Percentiles rank a stretch among this genome's conserved stretches.
Conservation (phyloP, 495 filamentous ascomycete genomes). For the Aspergillus panamensis region DNA sequence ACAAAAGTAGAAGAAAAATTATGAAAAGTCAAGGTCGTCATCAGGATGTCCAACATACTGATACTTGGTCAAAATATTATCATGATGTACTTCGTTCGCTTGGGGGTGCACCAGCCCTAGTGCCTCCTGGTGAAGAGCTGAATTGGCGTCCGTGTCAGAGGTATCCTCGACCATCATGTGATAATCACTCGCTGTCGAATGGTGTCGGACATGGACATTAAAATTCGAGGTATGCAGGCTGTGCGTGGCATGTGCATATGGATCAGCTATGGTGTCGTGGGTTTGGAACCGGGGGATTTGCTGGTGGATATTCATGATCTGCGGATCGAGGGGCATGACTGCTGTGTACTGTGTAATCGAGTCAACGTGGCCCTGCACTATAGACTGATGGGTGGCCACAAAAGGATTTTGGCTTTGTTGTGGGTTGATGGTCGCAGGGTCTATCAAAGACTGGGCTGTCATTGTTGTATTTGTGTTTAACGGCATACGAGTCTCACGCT, state of each 20-base stretch:
- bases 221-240: slow-evolving; percentile 34
- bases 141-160: slow-evolving; percentile 30
- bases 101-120: slow-evolving; percentile 42
- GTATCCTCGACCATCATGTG: slow-evolving; percentile 47
- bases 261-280: slow-evolving; percentile 36
- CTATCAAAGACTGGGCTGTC: slow-evolving; percentile 29
- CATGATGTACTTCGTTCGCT: slow-evolving; percentile 43
- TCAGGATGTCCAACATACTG: slow-evolving; percentile 32
- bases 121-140: slow-evolving; percentile 36
- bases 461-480: slow-evolving; percentile 16
- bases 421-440: slow-evolving; percentile 30
- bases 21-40: slow-evolving; percentile 13
- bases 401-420: slow-evolving; percentile 36
- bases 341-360: slow-evolving; percentile 38
- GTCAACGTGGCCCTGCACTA: slow-evolving; percentile 33
- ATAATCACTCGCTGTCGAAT: slow-evolving; percentile 37
- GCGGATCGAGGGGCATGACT: slow-evolving; percentile 42
- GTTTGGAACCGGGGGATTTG: slow-evolving; percentile 39
- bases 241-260: slow-evolving; percentile 32
- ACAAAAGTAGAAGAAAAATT: background rate
- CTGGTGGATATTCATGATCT: slow-evolving; percentile 44
- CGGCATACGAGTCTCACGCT: slow-evolving; percentile 14
- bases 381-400: slow-evolving; percentile 25
- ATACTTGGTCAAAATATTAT: slow-evolving; percentile 42
- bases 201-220: slow-evolving; percentile 41